These are phyloP conservation scores for Tolypocladium album DNA, from an alignment of 2,329 filamentous ascomycete genomes.

Conservation along the genomic window DNA sequence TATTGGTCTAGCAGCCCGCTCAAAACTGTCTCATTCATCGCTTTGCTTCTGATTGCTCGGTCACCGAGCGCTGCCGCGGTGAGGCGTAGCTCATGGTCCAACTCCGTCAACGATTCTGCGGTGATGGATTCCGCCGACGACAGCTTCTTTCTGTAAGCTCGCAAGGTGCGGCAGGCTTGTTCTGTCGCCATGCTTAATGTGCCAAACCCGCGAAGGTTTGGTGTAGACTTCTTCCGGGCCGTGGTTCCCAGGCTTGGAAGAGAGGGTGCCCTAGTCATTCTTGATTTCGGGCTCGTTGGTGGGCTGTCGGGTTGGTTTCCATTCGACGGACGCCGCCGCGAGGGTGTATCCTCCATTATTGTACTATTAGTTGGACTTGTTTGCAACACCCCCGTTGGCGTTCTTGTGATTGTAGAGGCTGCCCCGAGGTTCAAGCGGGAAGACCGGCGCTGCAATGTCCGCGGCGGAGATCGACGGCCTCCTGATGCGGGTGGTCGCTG, in stretches of 20 bases:
- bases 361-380: constrained; percentile 27
- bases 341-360: constrained; percentile 34
- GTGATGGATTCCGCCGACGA: constrained; percentile 44
- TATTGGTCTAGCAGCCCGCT: constrained; percentile 64
- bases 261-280: constrained; percentile 39
- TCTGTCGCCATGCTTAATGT: constrained; percentile 53
- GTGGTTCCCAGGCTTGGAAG: constrained; percentile 35
- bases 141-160: constrained; percentile 53
- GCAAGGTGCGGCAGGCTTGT: constrained; percentile 50
- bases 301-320: constrained; percentile 35
- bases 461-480: constrained; percentile 44
- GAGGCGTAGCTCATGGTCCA: constrained; percentile 54
- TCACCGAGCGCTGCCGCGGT: constrained; percentile 51
- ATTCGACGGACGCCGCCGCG: constrained; percentile 34
- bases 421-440: constrained; percentile 38
- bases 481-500: constrained; percentile 37
- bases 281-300: constrained; percentile 37
- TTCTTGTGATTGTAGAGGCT: constrained; percentile 20
- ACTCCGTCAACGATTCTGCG: constrained; percentile 46
- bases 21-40: constrained; percentile 47
- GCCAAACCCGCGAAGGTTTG: constrained; percentile 39
- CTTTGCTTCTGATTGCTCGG: constrained; percentile 40
- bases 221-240: constrained; percentile 36
- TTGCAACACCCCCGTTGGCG: constrained; percentile 27
- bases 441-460: constrained; percentile 41